phyloP scores from a whole-genome alignment of 2,329 filamentous ascomycete genomes.

The Calonectria hongkongensis region DNA sequence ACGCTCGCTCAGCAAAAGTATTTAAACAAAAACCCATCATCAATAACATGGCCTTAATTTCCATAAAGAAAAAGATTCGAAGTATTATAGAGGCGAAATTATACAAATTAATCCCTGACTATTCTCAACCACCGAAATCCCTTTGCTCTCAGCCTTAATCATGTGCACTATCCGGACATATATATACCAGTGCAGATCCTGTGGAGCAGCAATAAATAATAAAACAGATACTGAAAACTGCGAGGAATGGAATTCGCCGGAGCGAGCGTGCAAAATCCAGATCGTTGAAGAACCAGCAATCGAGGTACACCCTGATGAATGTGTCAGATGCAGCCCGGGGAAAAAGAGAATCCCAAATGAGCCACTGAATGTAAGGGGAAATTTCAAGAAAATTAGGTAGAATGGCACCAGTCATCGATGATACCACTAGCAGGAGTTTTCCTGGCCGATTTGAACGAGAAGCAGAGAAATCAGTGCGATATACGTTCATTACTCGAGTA shows the following conservation, averaged over 20 bases:
- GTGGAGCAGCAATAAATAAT: neutral
- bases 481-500: too few species aligned
- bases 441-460: too few species aligned
- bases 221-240: constrained; percentile 1
- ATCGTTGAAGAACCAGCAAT: neutral
- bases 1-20: neutral
- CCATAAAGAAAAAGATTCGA: neutral
- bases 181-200: constrained; percentile 5
- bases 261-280: constrained; percentile 5
- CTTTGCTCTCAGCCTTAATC: neutral
- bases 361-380: constrained; percentile 11
- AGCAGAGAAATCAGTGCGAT: too few species aligned
- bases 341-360: constrained; percentile 14
- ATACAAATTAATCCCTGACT: neutral
- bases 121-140: neutral
- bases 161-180: constrained; percentile 19
- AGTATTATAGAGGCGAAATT: neutral
- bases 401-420: too few species aligned
- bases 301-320: constrained; percentile 13
- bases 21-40: neutral
- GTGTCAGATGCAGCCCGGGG: constrained; percentile 7
- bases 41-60: neutral
- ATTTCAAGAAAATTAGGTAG: constrained; percentile 27
- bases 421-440: too few species aligned
- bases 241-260: constrained; percentile 7